Evolutionary conservation across 768 basidiomycete species (phyloP).

Genomic region (Cystobasidium onofrii): DNA sequence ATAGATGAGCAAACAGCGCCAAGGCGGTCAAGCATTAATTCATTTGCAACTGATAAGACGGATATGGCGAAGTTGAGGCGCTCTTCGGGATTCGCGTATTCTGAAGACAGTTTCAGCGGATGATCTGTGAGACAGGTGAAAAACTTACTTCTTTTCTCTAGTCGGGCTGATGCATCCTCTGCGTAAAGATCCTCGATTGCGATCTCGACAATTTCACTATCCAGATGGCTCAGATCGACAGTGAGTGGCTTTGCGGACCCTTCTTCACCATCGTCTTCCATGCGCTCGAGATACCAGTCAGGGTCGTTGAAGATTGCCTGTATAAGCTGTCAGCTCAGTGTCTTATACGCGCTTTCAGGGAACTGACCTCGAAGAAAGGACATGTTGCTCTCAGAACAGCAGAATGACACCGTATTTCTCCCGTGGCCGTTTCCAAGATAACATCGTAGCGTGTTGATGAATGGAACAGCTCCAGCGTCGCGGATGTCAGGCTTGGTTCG

Average conservation of each 20-base stretch:
- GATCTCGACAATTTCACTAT: slow-evolving; percentile 64
- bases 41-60: slow-evolving; percentile 80
- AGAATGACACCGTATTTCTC: slow-evolving; percentile 60
- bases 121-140: slow-evolving; percentile 1
- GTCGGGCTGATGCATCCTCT: slow-evolving; percentile 49
- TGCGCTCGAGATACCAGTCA: slow-evolving; percentile 67
- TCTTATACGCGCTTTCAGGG: background rate
- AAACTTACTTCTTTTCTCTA: slow-evolving; percentile 53
- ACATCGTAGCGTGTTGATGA: slow-evolving; percentile 52
- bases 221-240: slow-evolving; percentile 65
- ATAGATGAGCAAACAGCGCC: slow-evolving; percentile 71
- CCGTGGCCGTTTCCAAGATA: slow-evolving; percentile 61
- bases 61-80: slow-evolving; percentile 78
- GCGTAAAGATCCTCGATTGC: slow-evolving; percentile 71
- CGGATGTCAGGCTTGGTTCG: slow-evolving; percentile 50
- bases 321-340: background rate
- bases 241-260: slow-evolving; percentile 48
- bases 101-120: slow-evolving; percentile 45
- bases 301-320: slow-evolving; percentile 66
- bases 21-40: slow-evolving; percentile 77
- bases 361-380: slow-evolving; percentile 49
- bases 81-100: slow-evolving; percentile 63
- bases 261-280: slow-evolving; percentile 49
- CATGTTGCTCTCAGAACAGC: slow-evolving; percentile 71
- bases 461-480: slow-evolving; percentile 47